A percentile compares a stretch with the other conserved stretches of the same genome.
These are phyloP conservation scores for Lachancea kluyveri DNA, from an alignment of 805 yeast genomes.

Conservation along the genomic window DNA sequence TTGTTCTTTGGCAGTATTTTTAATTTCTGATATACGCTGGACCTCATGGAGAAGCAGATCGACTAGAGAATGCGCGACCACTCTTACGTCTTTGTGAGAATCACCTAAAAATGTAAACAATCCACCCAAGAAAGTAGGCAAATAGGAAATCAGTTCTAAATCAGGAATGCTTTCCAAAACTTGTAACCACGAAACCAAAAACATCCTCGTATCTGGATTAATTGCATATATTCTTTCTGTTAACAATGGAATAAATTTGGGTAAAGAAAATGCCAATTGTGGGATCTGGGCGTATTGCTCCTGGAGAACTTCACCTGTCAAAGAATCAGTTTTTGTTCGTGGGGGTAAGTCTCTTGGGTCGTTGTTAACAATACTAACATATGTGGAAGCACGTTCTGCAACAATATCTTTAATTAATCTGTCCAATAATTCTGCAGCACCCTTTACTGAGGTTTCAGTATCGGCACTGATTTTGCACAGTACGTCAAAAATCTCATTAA, in stretches of 20 bases:
- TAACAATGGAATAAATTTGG: slow-evolving; percentile 84
- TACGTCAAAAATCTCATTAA: slow-evolving; percentile 93
- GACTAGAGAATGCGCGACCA: slow-evolving; percentile 73
- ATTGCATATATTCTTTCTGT: slow-evolving; percentile 87
- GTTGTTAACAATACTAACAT: slow-evolving; percentile 64
- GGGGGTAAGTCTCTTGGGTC: slow-evolving; percentile 38
- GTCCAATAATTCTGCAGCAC: slow-evolving; percentile 92
- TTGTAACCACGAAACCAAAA: slow-evolving; percentile 88
- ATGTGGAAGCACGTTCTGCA: slow-evolving; percentile 87
- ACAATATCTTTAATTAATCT: slow-evolving; percentile 89
- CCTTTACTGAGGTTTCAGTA: slow-evolving; percentile 83
- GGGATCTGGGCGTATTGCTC: slow-evolving; percentile 54
- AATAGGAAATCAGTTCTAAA: slow-evolving; percentile 74
- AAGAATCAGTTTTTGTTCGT: slow-evolving; percentile 41
- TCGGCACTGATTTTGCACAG: slow-evolving; percentile 86
- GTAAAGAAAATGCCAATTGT: slow-evolving; percentile 63
- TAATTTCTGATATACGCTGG: slow-evolving; percentile 65
- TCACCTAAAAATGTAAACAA: slow-evolving; percentile 74
- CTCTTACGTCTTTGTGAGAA: slow-evolving; percentile 79
- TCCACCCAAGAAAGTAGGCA: slow-evolving; percentile 84
- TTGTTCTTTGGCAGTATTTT: slow-evolving; percentile 37
- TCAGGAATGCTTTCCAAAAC: slow-evolving; percentile 92
- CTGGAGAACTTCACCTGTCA: slow-evolving; percentile 52
- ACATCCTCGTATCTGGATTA: slow-evolving; percentile 88
- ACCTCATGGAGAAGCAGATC: slow-evolving; percentile 76